These are phyloP conservation scores for Auricularia heimuer DNA, from an alignment of 768 basidiomycete species.

Conservation along the genomic window DNA sequence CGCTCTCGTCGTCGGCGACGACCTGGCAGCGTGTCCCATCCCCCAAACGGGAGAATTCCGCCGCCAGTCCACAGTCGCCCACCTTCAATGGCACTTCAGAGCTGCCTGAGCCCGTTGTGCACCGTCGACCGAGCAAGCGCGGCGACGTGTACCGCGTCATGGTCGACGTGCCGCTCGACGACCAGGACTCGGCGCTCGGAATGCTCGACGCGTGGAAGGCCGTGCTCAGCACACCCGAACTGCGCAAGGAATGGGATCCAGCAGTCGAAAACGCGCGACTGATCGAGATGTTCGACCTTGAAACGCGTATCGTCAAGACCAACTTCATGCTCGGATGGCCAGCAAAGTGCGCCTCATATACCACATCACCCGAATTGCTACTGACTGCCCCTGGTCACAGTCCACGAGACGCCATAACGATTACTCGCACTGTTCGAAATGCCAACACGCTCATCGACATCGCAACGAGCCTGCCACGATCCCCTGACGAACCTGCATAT, in stretches of 20 bases:
- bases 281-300: constrained; percentile 77
- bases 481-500: constrained; percentile 83
- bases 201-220: constrained; percentile 74
- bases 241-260: constrained; percentile 87
- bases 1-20: background rate
- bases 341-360: constrained; percentile 61
- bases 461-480: constrained; percentile 88
- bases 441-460: constrained; percentile 78
- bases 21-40: background rate
- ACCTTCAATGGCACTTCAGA: constrained; percentile 56
- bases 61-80: constrained; percentile 4
- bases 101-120: constrained; percentile 63
- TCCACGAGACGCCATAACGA: constrained; percentile 89
- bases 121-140: constrained; percentile 55
- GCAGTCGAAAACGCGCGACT: constrained; percentile 78
- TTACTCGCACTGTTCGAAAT: constrained; percentile 78
- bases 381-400: constrained; percentile 26
- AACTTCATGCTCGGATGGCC: constrained; percentile 95
- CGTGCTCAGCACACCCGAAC: constrained; percentile 74
- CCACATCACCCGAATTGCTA: background rate
- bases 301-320: constrained; percentile 79
- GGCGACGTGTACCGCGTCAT: constrained; percentile 79
- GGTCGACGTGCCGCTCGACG: constrained; percentile 62
- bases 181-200: constrained; percentile 36
- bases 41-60: background rate